Conservation (phyloP, 805 yeast species). For the Ogataea pini region DNA sequence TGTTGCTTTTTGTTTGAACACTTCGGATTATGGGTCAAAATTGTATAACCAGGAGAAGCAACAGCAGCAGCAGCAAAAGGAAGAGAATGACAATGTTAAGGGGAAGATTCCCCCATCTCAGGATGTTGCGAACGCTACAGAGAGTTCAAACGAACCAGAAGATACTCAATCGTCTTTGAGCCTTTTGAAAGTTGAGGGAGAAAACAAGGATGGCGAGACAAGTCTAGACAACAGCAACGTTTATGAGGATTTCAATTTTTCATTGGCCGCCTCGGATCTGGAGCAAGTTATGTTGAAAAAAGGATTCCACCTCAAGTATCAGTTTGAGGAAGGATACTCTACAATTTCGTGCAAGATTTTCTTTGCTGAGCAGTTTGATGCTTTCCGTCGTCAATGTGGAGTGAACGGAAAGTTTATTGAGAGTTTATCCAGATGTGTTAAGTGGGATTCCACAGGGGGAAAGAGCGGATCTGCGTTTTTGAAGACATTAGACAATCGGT, state of each 20-base stretch:
- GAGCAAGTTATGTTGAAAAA: slow-evolving; percentile 76
- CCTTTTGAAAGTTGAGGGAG: not conserved
- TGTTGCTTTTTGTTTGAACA: slow-evolving; percentile 87
- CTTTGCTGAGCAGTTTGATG: slow-evolving; percentile 95
- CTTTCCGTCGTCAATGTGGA: slow-evolving; percentile 83
- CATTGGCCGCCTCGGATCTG: slow-evolving; percentile 34
- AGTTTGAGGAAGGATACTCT: slow-evolving; percentile 83
- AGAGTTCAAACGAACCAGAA: slow-evolving; percentile 14
- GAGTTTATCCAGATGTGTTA: slow-evolving; percentile 87
- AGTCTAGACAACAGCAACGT: slow-evolving; percentile 22
- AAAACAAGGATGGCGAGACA: slow-evolving; percentile 10
- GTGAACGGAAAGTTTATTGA: slow-evolving; percentile 75
- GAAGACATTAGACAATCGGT: slow-evolving; percentile 87
- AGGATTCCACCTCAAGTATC: slow-evolving; percentile 90
- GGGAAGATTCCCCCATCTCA: not conserved
- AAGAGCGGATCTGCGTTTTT: slow-evolving; percentile 93
- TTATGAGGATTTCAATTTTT: slow-evolving; percentile 2
- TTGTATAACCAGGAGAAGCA: slow-evolving; percentile 40
- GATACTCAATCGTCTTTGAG: not conserved
- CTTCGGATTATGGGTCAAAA: slow-evolving; percentile 67
- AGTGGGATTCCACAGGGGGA: slow-evolving; percentile 97
- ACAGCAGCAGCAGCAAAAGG: slow-evolving; percentile 6
- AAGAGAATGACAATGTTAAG: not conserved
- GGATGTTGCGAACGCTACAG: not conserved
- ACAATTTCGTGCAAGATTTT: slow-evolving; percentile 89